Base-by-base conservation (phyloP, 2,329 filamentous ascomycete species). In the Stachybotrys chlorohalonatus region DNA sequence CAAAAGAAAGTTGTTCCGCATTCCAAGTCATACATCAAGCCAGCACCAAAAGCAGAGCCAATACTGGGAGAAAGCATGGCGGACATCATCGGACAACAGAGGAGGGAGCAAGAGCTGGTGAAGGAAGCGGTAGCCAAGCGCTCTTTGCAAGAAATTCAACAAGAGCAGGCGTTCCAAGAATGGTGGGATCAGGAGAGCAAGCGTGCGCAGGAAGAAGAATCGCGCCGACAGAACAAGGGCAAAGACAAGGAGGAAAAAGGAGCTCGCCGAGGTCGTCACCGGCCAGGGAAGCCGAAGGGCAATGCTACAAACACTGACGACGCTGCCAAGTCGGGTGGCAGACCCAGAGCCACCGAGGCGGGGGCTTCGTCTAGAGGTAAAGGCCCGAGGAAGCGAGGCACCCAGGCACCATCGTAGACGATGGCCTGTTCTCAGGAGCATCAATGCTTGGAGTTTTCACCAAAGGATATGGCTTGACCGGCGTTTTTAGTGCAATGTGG, bases 151-250 rank as follows among this genome's bases (percentile, higher is more conserved):
- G 94, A 97, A 59, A 99, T 99, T 56, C 94, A 99, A 68, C 85
- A 94, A 60, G 94, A 99, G 70, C 94, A 99, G 66, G 90, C 90
- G 52, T 99, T 99, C 67, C 90, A 96, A 67, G 86, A 95, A 67
- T 96, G 92, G 91, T 96, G 91, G 91, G 90, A 95, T 60, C 85
- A 88, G 58, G 92, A 96, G 69, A 90, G 86, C 63, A 79, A 80
- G 56, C 79, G 88, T 31, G 82, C 87, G 45, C 85, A 86, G 59
- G 82, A 86, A 60, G 83, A 84, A 57, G 80, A 82, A 57, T 76
- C 77, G 3, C 65, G 71, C 49, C 68, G 72, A 52, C 64, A 68
- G 30, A 65, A 65, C 39, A 70, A 69, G 55, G 70, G 74, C 11
- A 73, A 74, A 53, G 73, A 68, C 54, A 68, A 71, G 65, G 66